These are phyloP conservation scores for Yarrowia deformans DNA, from an alignment of 805 yeast genomes.

Conservation along the genomic window DNA sequence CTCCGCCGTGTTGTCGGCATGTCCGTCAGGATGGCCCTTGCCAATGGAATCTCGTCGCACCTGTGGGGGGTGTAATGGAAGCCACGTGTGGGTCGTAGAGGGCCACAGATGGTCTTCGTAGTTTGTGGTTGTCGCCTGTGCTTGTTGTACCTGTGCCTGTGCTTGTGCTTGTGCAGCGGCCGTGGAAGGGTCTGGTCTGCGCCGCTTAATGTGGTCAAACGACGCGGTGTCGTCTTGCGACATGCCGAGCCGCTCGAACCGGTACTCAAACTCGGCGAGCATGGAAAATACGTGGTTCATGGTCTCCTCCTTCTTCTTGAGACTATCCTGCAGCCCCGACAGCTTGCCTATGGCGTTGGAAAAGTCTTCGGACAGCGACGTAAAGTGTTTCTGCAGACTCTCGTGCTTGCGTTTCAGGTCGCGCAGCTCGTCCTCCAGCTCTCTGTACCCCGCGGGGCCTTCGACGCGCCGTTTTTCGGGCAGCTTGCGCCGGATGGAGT, in stretches of 20 bases:
- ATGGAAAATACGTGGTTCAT: slow-evolving; percentile 37
- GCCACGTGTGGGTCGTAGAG: slow-evolving; percentile 11
- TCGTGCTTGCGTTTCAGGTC: slow-evolving; percentile 36
- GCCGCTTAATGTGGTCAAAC: slow-evolving; percentile 25
- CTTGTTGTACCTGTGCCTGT: background rate
- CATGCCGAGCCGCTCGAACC: slow-evolving; percentile 30
- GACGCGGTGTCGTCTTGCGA: slow-evolving; percentile 17
- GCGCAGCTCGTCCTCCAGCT: slow-evolving; percentile 32
- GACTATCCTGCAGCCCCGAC: slow-evolving; percentile 22
- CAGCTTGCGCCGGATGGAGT: slow-evolving; percentile 84
- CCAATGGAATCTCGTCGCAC: slow-evolving; percentile 18
- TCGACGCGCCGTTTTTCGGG: slow-evolving; percentile 52
- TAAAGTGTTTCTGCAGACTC: slow-evolving; percentile 29
- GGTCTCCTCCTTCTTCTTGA: slow-evolving; percentile 40
- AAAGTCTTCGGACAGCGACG: slow-evolving; percentile 34
- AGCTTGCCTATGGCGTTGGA: slow-evolving; percentile 24
- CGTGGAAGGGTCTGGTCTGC: slow-evolving; percentile 1
- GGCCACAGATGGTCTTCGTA: slow-evolving; percentile 26
- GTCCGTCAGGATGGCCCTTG: slow-evolving; percentile 17
- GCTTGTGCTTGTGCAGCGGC: background rate
- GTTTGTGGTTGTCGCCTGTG: background rate
- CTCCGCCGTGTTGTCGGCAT: background rate
- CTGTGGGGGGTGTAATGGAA: slow-evolving; percentile 24
- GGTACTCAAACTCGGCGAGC: slow-evolving; percentile 38
- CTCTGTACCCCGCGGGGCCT: slow-evolving; percentile 22